Base-by-base conservation (phyloP, 2,329 filamentous ascomycete genomes). In the Cercospora sp. region DNA sequence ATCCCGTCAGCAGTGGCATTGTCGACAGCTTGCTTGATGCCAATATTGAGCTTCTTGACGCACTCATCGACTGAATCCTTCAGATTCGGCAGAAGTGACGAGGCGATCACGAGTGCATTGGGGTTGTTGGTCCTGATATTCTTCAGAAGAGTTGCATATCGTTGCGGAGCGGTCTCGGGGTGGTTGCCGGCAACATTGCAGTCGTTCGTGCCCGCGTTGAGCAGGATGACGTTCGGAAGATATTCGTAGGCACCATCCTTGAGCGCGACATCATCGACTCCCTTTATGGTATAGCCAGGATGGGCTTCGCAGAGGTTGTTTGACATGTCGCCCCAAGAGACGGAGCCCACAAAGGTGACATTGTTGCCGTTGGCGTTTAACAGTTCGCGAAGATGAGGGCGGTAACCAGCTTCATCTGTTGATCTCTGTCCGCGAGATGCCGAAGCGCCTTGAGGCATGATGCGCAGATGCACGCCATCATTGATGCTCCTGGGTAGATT, bases 1-100 rank as follows among this genome's bases (percentile, higher is more conserved):
- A 60, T 59, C 5, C 63, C 63, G 12, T n/a, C 39, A 48, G 36
- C 23, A 33, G n/a, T 60, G 31, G 63, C 63, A 39, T 51, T 53
- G 12, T 60, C 26, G 23, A 60, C 63, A 18, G 39, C 63, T 60
- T 60, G 28, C 18, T 60, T 45, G 55, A 65, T 45, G 5, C 57
- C 55, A 16, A 48, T 5, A 13, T 48, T 48, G 9, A 48, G 45
- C 45, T 48, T 48, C 5, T 48, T 9, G 18, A 48, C 45, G 13
- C 45, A 48, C 20, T 20, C 45, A 9, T 48, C 45, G 18, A 48
- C 45, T 23, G 45, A 23, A 7, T 48, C 12, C 18, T 48, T 48
- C 45, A 48, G 45, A 48, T 48, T 48, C n/a, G 45, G 45, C 8
- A 48, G 45, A 48, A 48, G 45, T 23, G 45, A 48, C 12, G 45